Evolutionary conservation across 2,329 filamentous ascomycete genomes (phyloP), one percentile per base, ranked within the genome.

Genomic region (Fonsecaea nubica): DNA sequence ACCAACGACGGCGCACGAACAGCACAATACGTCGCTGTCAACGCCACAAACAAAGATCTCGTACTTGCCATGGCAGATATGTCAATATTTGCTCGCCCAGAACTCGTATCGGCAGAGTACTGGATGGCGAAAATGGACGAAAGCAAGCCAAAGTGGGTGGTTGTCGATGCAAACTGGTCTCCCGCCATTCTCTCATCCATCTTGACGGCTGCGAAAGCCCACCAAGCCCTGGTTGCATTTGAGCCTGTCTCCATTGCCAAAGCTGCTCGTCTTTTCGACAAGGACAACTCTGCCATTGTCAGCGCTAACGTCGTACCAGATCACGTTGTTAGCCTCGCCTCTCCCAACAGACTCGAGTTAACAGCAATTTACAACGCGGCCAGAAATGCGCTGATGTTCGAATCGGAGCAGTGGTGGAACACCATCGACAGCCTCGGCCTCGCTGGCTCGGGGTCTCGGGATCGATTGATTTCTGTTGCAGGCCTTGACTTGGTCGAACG

Each of bases 1-100:
- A 79, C 78, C 15, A 77, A 83, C 52, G 66, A 80, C 77, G 83
- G 84, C 1, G 84, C 83, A 36, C 86, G 91, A 63, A 98, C 94
- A 1, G 92, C 93, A 0, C 93, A 97, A 77, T 98, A 98, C 76
- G 87, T 98, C 2, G 91, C 94, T 15, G 83, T 98, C 70, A 99
- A 98, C 76, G 91, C 96, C 75, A 83, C 83, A 0, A 87, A 90
- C 66, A 96, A 93, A 77, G 90, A 93, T 69, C 86, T 99, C 2
- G 85, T 93, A n/a, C 79, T 97, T 69, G 94, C 93, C 54, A 96
- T 97, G 92, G 93, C 94, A 4, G 95, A 98, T 76, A 97, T 98
- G 93, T 86, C 84, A 63, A 94, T 97, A 72, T 86, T 97, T 45
- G 83, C 87, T 71, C 77, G 78, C 6, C 78, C 81, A 2, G 76